Base-by-base conservation (phyloP, 805 yeast species). In the Teunomyces lycoperdinae region DNA sequence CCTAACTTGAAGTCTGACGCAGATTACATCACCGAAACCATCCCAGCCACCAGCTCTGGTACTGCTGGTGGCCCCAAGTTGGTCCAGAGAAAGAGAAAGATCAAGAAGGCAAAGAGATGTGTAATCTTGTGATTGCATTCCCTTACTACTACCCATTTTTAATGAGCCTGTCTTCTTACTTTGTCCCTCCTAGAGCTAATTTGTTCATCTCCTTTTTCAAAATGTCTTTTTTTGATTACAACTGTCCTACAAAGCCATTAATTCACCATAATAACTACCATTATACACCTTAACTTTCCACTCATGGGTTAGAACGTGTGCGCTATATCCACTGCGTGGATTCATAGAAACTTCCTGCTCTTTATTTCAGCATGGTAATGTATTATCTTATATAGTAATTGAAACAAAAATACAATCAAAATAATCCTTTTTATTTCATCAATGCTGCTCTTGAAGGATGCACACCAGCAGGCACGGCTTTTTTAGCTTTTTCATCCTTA, bases 381-480 rank as follows among this genome's bases (percentile, higher is more conserved):
- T 42, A 42, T 39, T 48, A 45, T 34, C 44, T 33, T 30, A 42
- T 42, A 38, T 38, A 38, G 41, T 38, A 20, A 24, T 38, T 38
- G 16, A 17, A 17, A 35, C 26, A 20, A 17, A 35, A 17, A 20
- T 20, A 20, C 24, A 20, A 20, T 20, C 24, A 20, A 20, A 20
- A 20, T 20, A 20, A 20, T 20, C 24, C 24, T 20, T 20, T 20
- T 20, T 50, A 52, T 24, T 62, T 62, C 56, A 81, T 67, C 56
- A 79, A 54, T 11, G 74, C 77, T 41, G 84, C 79, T 67, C 94
- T 76, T 7, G 85, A 80, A 2, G 94, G 94, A 63, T 87, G 94
- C 43, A 80, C 66, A 9, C 76, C 68, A 3, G 45, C 50, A n/a
- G 51, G 53, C 44, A 39, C 40, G 11, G 64, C 47, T 26, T 38